Conservation (phyloP, 768 basidiomycete species). For the Calvatia gigantea region DNA sequence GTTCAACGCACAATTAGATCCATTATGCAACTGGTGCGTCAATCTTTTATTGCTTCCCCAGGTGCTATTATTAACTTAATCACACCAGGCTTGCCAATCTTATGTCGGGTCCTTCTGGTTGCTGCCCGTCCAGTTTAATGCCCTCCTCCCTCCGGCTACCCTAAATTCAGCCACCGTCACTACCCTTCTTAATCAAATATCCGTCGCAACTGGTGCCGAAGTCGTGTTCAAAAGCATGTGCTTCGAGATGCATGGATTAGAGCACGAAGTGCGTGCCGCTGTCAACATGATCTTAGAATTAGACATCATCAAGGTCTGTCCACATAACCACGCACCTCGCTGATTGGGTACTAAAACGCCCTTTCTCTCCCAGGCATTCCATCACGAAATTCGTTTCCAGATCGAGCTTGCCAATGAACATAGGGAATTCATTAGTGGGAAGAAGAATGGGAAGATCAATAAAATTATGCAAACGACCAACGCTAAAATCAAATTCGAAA, state of each 20-base stretch:
- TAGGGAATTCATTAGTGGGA: constrained; percentile 96
- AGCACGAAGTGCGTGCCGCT: constrained; percentile 85
- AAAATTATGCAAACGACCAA: constrained; percentile 98
- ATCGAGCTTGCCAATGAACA: constrained; percentile 98
- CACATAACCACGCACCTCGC: constrained; percentile 5
- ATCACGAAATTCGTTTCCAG: constrained; percentile 97
- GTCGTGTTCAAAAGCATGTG: constrained; percentile 96
- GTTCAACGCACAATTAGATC: constrained; percentile 92
- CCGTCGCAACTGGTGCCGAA: constrained; percentile 85
- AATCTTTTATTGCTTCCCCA: not conserved
- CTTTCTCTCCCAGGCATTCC: constrained; percentile 60
- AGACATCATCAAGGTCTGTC: constrained; percentile 82
- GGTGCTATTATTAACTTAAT: not conserved
- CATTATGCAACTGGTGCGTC: constrained; percentile 89
- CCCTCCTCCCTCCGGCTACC: constrained; percentile 76
- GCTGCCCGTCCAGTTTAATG: constrained; percentile 90
- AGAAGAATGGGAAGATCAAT: constrained; percentile 99
- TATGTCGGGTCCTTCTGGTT: constrained; percentile 98
- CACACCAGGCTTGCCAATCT: constrained; percentile 83
- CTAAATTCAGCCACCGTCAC: constrained; percentile 83
- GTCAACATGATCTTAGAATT: constrained; percentile 85
- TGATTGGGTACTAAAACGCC: not conserved
- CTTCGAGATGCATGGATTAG: constrained; percentile 94
- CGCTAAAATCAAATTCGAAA: constrained; percentile 99
- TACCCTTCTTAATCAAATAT: constrained; percentile 81